Percentiles rank a stretch among this genome's conserved stretches.
Evolutionary conservation across 1,284 basidiomycete genomes (phyloP).

Genomic region (Marasmius sp.): DNA sequence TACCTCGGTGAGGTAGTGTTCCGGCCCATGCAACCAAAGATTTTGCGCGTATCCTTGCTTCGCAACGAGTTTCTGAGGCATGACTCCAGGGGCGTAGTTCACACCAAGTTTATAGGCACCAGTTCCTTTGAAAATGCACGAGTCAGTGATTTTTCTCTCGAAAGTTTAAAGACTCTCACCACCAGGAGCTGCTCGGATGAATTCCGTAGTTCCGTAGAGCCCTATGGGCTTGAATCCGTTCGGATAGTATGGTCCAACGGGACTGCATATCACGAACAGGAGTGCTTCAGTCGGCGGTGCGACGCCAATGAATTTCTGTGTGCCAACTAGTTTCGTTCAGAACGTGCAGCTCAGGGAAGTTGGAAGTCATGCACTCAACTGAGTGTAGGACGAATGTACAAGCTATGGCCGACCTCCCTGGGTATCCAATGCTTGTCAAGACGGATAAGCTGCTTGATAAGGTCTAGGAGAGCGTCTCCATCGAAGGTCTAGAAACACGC

Average conservation of each 20-base stretch:
- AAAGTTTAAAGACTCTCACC: slow-evolving; percentile 42
- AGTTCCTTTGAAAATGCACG: slow-evolving; percentile 50
- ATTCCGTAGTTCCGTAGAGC: slow-evolving; percentile 89
- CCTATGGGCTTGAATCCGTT: slow-evolving; percentile 95
- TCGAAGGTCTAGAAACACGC: slow-evolving; percentile 66
- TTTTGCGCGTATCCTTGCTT: slow-evolving; percentile 90
- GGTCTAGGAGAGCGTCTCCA: slow-evolving; percentile 74
- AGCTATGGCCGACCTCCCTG: slow-evolving; percentile 82
- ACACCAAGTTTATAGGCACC: slow-evolving; percentile 91
- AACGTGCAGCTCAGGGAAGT: background rate
- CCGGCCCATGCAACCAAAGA: slow-evolving; percentile 89
- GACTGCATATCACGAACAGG: slow-evolving; percentile 92
- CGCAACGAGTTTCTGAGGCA: slow-evolving; percentile 87
- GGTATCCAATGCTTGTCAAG: slow-evolving; percentile 95
- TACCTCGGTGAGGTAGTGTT: slow-evolving; percentile 83
- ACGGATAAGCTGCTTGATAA: slow-evolving; percentile 88
- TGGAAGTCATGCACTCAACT: slow-evolving; percentile 44
- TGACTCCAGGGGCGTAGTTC: slow-evolving; percentile 90
- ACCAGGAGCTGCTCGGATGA: slow-evolving; percentile 87
- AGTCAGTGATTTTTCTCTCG: background rate
- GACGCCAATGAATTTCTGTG: slow-evolving; percentile 87
- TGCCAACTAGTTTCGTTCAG: slow-evolving; percentile 66
- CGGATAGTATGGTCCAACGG: slow-evolving; percentile 95
- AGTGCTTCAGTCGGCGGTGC: slow-evolving; percentile 87
- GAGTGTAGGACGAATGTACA: slow-evolving; percentile 86